Evolutionary conservation across 305 asterid species (phyloP), one percentile per base, ranked within the genome.

Genomic region (Caryopteris hybrid): DNA sequence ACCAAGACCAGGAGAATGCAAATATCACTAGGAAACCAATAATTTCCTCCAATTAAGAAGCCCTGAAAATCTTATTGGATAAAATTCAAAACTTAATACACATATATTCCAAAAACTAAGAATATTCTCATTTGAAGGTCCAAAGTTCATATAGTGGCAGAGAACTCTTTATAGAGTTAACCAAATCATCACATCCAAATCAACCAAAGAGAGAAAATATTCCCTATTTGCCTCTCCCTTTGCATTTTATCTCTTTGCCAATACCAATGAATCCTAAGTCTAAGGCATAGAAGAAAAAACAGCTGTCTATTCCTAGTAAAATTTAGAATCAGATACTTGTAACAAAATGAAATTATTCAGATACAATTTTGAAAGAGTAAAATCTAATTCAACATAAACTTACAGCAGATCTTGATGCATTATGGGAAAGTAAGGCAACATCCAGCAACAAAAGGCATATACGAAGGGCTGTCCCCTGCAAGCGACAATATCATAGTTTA

Each of bases 361-460:
- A 4, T 31, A 45, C 10, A 29, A 22, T 8, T 60, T 58, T 42
- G 39, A 39, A 59, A 51, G 17, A 70, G 47, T 23, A 38, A n/a
- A 41, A 39, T 17, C 8, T 5, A 61, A 53, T 41, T 61, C 3
- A 27, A 61, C 20, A 13, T 8, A 54, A 61, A 85, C 96, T 90
- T 85, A 92, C 99, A 68, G 88, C 79, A 75, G 88, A 78, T 85
- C 85, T 86, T 62, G 86, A 84, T 74, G 93, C 91, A 68, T 86
- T 78, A 62, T 83, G 82, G 59, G 90, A 81, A 69, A 83, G 87
- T 75, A 91, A 75, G 5, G 95, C 90, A 64, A 86, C 97, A 80
- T 95, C 99, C 84, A 95, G 82, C 72, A 91, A 80, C 78, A 92
- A 77, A 71, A 91, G 96, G 88, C 98, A 88, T 70, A 95, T 84